These are phyloP conservation scores for Peniophora sp. DNA, from an alignment of 1,284 basidiomycete species.

Conservation along the genomic window DNA sequence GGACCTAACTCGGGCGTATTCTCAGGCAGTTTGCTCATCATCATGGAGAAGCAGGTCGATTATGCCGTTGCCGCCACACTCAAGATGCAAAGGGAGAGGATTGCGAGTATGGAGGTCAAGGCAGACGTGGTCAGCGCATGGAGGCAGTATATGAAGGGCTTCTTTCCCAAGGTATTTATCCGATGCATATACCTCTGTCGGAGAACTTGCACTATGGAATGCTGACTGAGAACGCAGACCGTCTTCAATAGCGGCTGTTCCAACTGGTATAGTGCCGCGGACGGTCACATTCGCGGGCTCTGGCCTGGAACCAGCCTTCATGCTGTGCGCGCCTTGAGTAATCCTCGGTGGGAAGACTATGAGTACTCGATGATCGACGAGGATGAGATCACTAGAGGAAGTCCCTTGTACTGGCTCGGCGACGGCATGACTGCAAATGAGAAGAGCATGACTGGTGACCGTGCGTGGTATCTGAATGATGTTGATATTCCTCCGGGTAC, in stretches of 20 bases:
- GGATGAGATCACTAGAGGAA: slow-evolving; percentile 17
- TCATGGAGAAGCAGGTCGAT: slow-evolving; percentile 44
- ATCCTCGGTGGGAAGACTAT: slow-evolving; percentile 64
- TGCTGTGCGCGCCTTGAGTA: slow-evolving; percentile 35
- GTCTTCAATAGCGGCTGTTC: slow-evolving; percentile 52
- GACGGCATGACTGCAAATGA: slow-evolving; percentile 43
- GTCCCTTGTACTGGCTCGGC: slow-evolving; percentile 52
- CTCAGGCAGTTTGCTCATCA: slow-evolving; percentile 37
- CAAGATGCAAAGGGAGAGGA: slow-evolving; percentile 45
- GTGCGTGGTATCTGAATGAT: slow-evolving; percentile 40
- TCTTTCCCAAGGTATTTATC: slow-evolving; percentile 33
- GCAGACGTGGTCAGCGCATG: slow-evolving; percentile 45
- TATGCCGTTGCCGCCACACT: slow-evolving; percentile 38
- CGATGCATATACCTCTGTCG: not conserved
- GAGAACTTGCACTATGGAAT: no score
- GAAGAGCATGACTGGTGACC: slow-evolving; percentile 33
- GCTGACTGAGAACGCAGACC: slow-evolving; percentile 27
- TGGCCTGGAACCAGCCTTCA: slow-evolving; percentile 58
- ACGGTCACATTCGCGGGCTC: slow-evolving; percentile 47
- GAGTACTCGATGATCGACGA: slow-evolving; percentile 41
- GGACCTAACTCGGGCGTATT: slow-evolving; percentile 48
- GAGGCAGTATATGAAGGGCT: slow-evolving; percentile 41
- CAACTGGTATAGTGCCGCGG: slow-evolving; percentile 61
- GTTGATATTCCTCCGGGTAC: slow-evolving; percentile 33
- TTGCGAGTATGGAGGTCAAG: slow-evolving; percentile 47